Conservation (phyloP, 164 flowering plant genomes). For the Houttuynia cordata region DNA sequence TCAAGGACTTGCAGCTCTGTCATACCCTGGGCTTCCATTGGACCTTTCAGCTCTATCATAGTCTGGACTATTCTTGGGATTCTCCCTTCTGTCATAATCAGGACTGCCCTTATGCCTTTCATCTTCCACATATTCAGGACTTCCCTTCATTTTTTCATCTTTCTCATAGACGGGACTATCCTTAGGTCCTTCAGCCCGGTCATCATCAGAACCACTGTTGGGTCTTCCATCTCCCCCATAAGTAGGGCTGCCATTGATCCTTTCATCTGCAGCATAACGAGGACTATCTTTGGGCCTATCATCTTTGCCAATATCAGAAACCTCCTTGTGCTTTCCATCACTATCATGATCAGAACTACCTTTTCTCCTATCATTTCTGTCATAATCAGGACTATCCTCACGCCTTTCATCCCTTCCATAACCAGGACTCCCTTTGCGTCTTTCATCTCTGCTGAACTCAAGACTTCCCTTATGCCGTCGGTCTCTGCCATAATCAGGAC, state of each 20-base stretch:
- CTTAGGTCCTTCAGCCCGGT: constrained; percentile 4
- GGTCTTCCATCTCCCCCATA: background rate
- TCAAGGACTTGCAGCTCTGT: constrained; percentile 18
- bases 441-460: background rate
- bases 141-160: background rate
- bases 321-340: constrained; percentile 5
- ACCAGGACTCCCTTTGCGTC: constrained; percentile 1
- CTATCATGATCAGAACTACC: background rate
- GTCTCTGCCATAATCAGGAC: constrained; percentile 3
- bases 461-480: background rate
- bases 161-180: constrained; percentile 3
- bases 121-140: constrained; percentile 9
- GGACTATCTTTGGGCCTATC: constrained; percentile 4
- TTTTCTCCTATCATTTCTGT: background rate
- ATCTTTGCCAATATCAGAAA: constrained; percentile 3
- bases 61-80: background rate
- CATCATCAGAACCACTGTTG: background rate
- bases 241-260: constrained; percentile 5
- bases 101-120: constrained; percentile 10
- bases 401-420: constrained; percentile 9
- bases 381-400: constrained; percentile 2
- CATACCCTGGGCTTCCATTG: background rate
- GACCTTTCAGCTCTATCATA: constrained; percentile 3
- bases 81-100: background rate
- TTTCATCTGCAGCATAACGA: too few species aligned